phyloP scores from a whole-genome alignment of 2,329 filamentous ascomycete genomes.

The Verticillium alfalfae region DNA sequence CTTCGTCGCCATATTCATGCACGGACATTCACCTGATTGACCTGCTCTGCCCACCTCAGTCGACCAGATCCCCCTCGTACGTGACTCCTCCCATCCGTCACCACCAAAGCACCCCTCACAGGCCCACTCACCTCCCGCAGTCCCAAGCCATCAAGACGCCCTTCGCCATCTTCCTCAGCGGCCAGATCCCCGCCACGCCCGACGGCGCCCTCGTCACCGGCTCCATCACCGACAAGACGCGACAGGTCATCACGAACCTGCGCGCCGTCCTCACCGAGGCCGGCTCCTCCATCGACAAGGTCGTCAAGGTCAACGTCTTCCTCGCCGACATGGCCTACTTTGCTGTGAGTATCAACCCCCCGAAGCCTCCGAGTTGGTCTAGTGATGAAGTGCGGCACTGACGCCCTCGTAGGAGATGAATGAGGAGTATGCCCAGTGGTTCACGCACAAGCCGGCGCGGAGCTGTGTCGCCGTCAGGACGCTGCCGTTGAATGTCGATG shows the following conservation, averaged over 20 bases:
- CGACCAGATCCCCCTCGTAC: slow-evolving; percentile 31
- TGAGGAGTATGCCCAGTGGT: slow-evolving; percentile 76
- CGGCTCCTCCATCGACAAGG: slow-evolving; percentile 56
- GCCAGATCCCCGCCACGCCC: neutral
- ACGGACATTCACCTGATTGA: neutral
- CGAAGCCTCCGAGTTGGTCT: slow-evolving; percentile 39
- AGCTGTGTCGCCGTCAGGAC: slow-evolving; percentile 28
- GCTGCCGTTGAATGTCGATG: slow-evolving; percentile 22
- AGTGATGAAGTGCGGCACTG: slow-evolving; percentile 33
- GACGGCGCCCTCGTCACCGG: neutral
- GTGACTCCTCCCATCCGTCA: slow-evolving; percentile 48
- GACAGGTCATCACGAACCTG: slow-evolving; percentile 66
- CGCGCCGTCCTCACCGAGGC: slow-evolving; percentile 64
- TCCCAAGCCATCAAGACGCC: neutral
- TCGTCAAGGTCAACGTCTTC: slow-evolving; percentile 72
- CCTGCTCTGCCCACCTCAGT: slow-evolving; percentile 15
- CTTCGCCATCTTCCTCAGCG: neutral
- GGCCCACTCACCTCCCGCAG: slow-evolving; percentile 28
- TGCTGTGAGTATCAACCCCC: slow-evolving; percentile 64
- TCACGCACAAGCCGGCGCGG: slow-evolving; percentile 11
- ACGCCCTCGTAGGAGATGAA: slow-evolving; percentile 61
- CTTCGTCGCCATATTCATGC: neutral
- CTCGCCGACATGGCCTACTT: slow-evolving; percentile 70
- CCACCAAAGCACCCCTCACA: slow-evolving; percentile 58
- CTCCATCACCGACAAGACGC: slow-evolving; percentile 16